Conservation (phyloP, 2,329 filamentous ascomycete genomes). For the Penicillium sp. region DNA sequence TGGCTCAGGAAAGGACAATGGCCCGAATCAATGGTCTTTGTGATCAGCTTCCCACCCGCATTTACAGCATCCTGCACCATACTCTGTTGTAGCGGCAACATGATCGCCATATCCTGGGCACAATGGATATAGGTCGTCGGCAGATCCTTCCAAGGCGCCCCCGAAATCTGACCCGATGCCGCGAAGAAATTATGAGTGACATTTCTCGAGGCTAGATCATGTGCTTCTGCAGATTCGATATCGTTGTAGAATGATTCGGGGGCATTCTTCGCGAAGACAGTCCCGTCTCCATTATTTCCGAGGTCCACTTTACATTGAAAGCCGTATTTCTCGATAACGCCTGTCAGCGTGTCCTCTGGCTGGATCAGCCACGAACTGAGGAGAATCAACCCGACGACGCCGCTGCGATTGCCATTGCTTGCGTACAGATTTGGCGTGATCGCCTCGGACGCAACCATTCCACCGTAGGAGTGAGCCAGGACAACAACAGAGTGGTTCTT, state of each 20-base stretch:
- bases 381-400: conserved; percentile 5
- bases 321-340: conserved; percentile 3
- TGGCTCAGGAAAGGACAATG: conserved; percentile 12
- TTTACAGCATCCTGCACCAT: conserved; percentile 12
- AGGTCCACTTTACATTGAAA: conserved; percentile 7
- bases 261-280: conserved; percentile 9
- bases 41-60: background rate
- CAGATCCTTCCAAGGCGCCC: conserved; percentile 10
- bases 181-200: conserved; percentile 8
- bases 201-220: conserved; percentile 3
- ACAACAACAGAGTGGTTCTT: conserved; percentile 6
- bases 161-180: background rate
- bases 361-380: conserved; percentile 9
- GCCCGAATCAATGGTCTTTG: conserved; percentile 9
- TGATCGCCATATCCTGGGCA: conserved; percentile 3
- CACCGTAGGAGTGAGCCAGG: conserved; percentile 13
- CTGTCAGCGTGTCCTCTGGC: background rate
- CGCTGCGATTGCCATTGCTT: background rate
- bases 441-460: conserved; percentile 11
- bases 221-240: background rate
- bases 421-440: conserved; percentile 7
- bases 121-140: conserved; percentile 11
- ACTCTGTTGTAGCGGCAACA: conserved; percentile 6
- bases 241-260: conserved; percentile 15
- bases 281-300: conserved; percentile 3